Evolutionary conservation across 2,329 filamentous ascomycete species (phyloP), one percentile per base, ranked within the genome.

Genomic region (Beauveria sp.): DNA sequence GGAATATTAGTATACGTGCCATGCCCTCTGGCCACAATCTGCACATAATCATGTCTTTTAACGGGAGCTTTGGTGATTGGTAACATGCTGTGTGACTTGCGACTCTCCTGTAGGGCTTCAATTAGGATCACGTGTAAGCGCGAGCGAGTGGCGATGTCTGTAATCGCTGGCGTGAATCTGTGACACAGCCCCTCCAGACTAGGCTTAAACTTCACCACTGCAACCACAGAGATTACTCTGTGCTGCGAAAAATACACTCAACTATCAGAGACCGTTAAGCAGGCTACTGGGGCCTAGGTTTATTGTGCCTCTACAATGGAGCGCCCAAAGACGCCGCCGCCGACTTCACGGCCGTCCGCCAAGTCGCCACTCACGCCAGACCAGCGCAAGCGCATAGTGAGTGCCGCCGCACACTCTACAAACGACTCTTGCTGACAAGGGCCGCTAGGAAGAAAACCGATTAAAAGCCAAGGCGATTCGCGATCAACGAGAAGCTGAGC

Each of bases 401-500:
- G 80, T 68, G 5, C 20, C 1, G 16, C 9, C 8, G 9, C 14
- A 10, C 9, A 3, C 20, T n/a, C 28, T 40, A 14, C 9, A n/a
- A 24, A 28, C 0, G 34, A 34, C 7, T 44, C 2, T 43, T n/a
- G 16, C 56, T 52, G n/a, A 51, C 26, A 10, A 6, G 7, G 8
- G 46, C n/a, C 18, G 41, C 8, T 62, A 94, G 90, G 93, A 97
- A 84, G 86, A 93, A 72, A 92, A 87, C 67, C 85, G 93, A 22
- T 83, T 97, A 34, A 90, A 87, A 75, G 91, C 94, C 60, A 97
- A 97, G 80, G 92, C 92, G 2, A 79, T 92, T 20, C 88, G 90
- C 62, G 85, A 90, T 66, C 86, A 88, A 69, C 83, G 83, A 62
- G 86, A 92, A 68, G 85, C 87, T 40, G 84, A 87, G 62, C 74